Base-by-base conservation (phyloP, 805 yeast genomes). In the Wickerhamiella kurtzmanii region DNA sequence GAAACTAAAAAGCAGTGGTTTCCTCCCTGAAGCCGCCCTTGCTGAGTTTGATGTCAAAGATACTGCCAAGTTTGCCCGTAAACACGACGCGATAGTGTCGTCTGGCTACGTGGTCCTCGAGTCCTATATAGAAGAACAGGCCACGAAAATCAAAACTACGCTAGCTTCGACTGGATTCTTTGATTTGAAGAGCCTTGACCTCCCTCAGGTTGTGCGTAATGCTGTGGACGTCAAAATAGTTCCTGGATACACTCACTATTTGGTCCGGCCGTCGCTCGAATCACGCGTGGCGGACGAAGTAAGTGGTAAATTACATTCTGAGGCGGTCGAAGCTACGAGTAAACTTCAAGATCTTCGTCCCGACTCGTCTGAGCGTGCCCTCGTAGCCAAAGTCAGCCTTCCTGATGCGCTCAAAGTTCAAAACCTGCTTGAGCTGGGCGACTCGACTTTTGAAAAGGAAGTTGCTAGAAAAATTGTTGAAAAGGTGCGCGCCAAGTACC, bases 121-220 rank as follows among this genome's bases (percentile, higher is more conserved):
- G 5, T 38, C 38, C 35, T 50, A 49, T 28, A 22, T 50, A 11
- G 44, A 32, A 2, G 17, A 16, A 32, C 44, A 44, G 22, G 28
- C 15, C 16, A 22, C 13, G 8, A 32, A 28, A 2, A 41, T 50
- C 9, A 38, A 25, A 8, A 21, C 22, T 4, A 32, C 32, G 2
- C 46, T 56, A 8, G 46, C 45, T 9, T 20, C 37, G 17, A 21
- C n/a, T 22, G 44, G 53, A 3, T 51, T 37, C 28, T 47, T 44
- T 28, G 58, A 52, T 41, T 32, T 49, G 18, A 35, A 50, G 11
- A 53, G 45, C 28, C 21, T 46, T 2, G 48, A 47, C 2, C 43
- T 53, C 1, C 51, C 50, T 9, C 25, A 37, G 6, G 22, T 52
- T 3, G 37, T 49, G 2, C 36, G 41, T 2, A 38, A 45, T n/a